These are phyloP conservation scores for Fusarium denticulatum DNA, from an alignment of 2,329 filamentous ascomycete species.

Conservation along the genomic window DNA sequence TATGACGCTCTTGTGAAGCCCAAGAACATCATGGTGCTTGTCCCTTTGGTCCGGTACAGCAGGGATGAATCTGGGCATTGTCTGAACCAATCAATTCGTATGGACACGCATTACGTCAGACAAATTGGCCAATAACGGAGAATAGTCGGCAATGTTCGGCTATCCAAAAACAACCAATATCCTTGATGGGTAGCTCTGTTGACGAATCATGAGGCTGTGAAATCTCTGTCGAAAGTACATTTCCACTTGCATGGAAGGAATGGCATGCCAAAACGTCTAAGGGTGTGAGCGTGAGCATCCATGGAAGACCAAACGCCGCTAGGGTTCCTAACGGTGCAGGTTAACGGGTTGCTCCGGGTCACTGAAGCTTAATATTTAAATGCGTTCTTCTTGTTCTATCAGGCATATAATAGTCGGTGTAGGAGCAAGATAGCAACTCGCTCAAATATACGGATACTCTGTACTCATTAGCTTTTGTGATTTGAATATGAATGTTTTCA, in stretches of 20 bases:
- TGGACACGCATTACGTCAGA: background rate
- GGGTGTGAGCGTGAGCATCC: conserved; percentile 20
- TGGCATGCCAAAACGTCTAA: conserved; percentile 10
- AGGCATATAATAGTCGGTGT: background rate
- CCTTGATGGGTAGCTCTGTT: background rate
- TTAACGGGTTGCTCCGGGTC: conserved; percentile 17
- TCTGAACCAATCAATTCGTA: conserved; percentile 30
- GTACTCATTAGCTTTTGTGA: background rate
- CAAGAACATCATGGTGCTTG: conserved; percentile 2
- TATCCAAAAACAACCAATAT: conserved; percentile 15
- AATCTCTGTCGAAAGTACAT: conserved; percentile 41
- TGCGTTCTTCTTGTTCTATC: background rate
- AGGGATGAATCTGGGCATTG: conserved; percentile 30
- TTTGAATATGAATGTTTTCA: background rate
- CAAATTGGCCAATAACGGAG: conserved; percentile 33
- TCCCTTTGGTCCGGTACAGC: conserved; percentile 39
- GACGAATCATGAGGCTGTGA: conserved; percentile 36
- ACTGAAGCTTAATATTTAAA: background rate
- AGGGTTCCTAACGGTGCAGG: conserved; percentile 15
- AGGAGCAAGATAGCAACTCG: background rate
- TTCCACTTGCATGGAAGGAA: conserved; percentile 33
- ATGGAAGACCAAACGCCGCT: conserved; percentile 23
- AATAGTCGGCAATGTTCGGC: conserved; percentile 43
- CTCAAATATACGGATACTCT: background rate
- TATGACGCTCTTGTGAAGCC: conserved; percentile 2